Percentiles rank a stretch among this genome's conserved stretches.
These are phyloP conservation scores for Phytopythium oedochilum DNA, from an alignment of 352 stramenopile species.

Conservation along the genomic window DNA sequence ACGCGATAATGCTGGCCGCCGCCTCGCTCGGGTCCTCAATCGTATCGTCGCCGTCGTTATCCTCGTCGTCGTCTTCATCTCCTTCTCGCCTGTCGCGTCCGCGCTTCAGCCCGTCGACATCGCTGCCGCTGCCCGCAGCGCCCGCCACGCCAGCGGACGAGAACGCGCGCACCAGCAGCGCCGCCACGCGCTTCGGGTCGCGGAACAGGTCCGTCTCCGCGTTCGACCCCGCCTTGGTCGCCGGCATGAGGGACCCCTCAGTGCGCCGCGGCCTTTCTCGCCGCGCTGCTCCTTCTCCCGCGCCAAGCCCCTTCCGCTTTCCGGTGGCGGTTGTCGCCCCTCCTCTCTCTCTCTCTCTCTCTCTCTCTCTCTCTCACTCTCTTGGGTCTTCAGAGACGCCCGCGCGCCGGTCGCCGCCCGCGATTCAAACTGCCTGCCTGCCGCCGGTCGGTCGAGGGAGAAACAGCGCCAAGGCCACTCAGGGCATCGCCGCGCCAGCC, in stretches of 20 bases:
- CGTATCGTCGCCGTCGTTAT: not conserved
- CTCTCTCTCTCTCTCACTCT: too few species aligned
- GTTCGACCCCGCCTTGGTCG: not conserved
- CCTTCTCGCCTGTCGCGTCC: constrained; percentile 28
- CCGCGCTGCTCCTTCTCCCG: too few species aligned
- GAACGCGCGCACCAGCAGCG: constrained; percentile 40
- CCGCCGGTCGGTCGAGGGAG: not conserved
- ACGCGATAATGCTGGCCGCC: constrained; percentile 2
- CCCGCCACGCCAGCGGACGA: constrained; percentile 7
- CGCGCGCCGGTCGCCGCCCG: too few species aligned
- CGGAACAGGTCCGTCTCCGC: constrained; percentile 14
- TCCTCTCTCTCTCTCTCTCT: too few species aligned
- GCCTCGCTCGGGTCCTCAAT: not conserved
- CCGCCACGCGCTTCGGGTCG: constrained; percentile 38
- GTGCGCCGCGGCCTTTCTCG: not conserved
- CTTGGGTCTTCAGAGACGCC: too few species aligned
- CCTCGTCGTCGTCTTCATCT: not conserved
- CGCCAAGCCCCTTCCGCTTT: not conserved
- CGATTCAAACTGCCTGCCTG: not conserved
- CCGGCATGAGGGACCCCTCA: not conserved
- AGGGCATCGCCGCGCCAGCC: not conserved
- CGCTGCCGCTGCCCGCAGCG: not conserved
- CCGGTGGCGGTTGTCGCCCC: too few species aligned
- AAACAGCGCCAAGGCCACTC: not conserved
- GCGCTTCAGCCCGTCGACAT: not conserved